Evolutionary conservation across 257 asterid genomes (phyloP).

Genomic region (Euphrasia confusa): DNA sequence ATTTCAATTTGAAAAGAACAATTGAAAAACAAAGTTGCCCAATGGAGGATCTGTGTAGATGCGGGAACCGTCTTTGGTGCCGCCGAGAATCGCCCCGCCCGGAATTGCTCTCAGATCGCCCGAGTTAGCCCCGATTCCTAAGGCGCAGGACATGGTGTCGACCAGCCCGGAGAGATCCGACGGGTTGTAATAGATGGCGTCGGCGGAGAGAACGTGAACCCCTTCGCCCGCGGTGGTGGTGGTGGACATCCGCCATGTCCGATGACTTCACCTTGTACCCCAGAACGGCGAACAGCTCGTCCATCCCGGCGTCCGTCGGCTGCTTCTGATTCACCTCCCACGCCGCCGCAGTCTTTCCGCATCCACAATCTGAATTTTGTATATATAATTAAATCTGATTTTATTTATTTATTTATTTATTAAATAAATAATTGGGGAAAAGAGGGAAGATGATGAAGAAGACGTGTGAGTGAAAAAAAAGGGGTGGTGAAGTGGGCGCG

Average conservation of each 20-base stretch:
- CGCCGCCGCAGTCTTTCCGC: conserved; percentile 29
- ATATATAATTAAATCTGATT: neutral
- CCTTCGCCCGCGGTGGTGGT: conserved; percentile 47
- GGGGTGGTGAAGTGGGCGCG: no score
- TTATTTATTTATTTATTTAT: conserved; percentile 12
- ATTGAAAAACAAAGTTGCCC: no score
- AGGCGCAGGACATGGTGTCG: conserved; percentile 33
- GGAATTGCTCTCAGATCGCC: conserved; percentile 64
- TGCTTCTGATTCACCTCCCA: conserved; percentile 36
- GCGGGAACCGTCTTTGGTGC: conserved; percentile 25
- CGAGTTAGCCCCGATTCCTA: neutral
- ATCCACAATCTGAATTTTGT: conserved; percentile 41
- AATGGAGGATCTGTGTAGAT: no score
- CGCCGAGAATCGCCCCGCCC: conserved; percentile 49
- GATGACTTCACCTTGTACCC: conserved; percentile 79
- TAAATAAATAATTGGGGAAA: no score
- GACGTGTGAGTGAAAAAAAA: no score
- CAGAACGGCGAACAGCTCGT: conserved; percentile 68
- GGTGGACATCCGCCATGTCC: conserved; percentile 73
- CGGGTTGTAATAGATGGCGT: conserved; percentile 59
- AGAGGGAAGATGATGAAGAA: no score
- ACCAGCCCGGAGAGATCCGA: conserved; percentile 70
- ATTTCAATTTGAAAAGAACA: no score
- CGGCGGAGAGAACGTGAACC: conserved; percentile 32
- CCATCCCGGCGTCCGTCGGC: conserved; percentile 69